Conservation (phyloP, 192 early-diverging fungal species). For the Umbelopsis sp. region DNA sequence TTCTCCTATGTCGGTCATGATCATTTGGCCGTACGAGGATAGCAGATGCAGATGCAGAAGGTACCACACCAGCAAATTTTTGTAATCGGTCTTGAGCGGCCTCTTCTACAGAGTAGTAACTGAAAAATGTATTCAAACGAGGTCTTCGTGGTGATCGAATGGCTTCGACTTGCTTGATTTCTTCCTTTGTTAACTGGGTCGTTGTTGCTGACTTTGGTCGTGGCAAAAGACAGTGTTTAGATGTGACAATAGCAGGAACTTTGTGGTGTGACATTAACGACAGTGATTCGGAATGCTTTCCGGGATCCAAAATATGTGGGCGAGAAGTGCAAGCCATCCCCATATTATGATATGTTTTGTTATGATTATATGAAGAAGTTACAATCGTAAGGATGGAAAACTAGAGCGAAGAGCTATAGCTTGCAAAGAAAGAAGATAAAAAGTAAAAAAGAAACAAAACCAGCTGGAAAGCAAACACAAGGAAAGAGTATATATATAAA, state of each 20-base stretch:
- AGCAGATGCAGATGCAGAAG: not conserved
- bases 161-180: not conserved
- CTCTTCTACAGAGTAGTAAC: not conserved
- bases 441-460: not conserved
- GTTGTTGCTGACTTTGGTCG: conserved; percentile 13
- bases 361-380: not conserved
- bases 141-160: not conserved
- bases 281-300: conserved; percentile 15
- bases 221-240: not conserved
- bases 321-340: conserved; percentile 11
- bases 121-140: conserved; percentile 3
- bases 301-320: conserved; percentile 18
- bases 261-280: conserved; percentile 10
- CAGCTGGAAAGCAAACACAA: not conserved
- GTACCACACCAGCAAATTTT: not conserved
- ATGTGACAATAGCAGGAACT: not conserved
- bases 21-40: conserved; percentile 12
- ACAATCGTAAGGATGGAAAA: not conserved
- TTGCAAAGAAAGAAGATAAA: not conserved
- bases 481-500: no score
- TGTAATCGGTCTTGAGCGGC: conserved; percentile 4
- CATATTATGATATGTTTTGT: not conserved
- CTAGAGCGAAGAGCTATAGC: not conserved
- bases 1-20: conserved; percentile 5
- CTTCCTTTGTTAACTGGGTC: conserved; percentile 6